Evolutionary conservation across 1,284 basidiomycete genomes (phyloP).

Genomic region (Erythrobasidium hasegawianum): DNA sequence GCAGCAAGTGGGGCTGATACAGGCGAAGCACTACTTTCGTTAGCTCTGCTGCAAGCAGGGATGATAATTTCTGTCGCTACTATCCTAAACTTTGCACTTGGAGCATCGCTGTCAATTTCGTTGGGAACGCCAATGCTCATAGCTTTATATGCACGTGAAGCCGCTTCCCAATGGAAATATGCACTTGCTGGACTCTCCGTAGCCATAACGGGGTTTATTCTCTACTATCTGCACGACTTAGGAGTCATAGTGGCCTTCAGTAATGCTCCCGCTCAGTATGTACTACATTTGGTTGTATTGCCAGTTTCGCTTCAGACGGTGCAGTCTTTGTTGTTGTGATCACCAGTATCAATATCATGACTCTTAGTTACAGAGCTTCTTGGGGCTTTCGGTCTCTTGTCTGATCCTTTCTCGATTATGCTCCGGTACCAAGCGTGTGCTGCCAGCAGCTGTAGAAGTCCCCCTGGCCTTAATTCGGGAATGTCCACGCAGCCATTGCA

Average conservation of each 20-base stretch:
- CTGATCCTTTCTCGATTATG: too few relatives aligned
- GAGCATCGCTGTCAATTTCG: constrained; percentile 39
- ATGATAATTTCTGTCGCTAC: constrained; percentile 77
- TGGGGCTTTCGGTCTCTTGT: too few relatives aligned
- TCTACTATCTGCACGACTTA: background rate
- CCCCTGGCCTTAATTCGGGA: too few relatives aligned
- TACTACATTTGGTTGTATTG: background rate
- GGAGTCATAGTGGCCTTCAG: background rate
- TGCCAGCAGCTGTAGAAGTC: too few relatives aligned
- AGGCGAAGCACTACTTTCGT: constrained; percentile 55
- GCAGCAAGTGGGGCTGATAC: background rate
- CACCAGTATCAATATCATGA: too few relatives aligned
- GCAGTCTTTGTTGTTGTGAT: too few relatives aligned
- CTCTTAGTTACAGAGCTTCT: too few relatives aligned
- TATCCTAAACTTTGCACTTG: constrained; percentile 62
- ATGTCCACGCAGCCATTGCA: too few relatives aligned
- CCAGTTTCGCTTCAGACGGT: background rate
- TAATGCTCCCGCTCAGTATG: background rate
- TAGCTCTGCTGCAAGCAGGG: constrained; percentile 71
- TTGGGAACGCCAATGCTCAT: constrained; percentile 35
- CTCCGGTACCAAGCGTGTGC: too few relatives aligned
- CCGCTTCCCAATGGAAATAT: background rate
- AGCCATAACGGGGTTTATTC: background rate
- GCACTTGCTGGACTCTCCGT: background rate
- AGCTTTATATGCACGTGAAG: constrained; percentile 4